phyloP scores from a whole-genome alignment of 2,329 filamentous ascomycete genomes.

The Didymella keratinophila region DNA sequence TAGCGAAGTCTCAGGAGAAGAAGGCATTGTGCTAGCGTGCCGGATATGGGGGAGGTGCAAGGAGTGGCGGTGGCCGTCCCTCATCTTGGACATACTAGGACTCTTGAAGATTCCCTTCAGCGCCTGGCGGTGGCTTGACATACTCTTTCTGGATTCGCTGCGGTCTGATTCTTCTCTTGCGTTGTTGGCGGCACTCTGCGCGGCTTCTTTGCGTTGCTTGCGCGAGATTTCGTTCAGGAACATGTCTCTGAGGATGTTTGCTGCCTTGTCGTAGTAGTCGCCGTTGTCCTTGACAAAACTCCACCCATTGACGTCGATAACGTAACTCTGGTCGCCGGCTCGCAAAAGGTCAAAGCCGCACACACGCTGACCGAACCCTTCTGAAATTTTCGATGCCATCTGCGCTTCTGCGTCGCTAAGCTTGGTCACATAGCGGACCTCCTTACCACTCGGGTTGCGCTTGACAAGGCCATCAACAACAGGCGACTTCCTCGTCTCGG shows the following conservation, averaged over 20 bases:
- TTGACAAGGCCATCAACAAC: slow-evolving; percentile 96
- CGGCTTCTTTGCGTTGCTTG: slow-evolving; percentile 56
- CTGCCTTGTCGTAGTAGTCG: slow-evolving; percentile 93
- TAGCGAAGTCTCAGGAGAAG: slow-evolving; percentile 57
- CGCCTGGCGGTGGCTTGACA: slow-evolving; percentile 51
- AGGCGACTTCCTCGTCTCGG: slow-evolving; percentile 95
- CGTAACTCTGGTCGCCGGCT: slow-evolving; percentile 88
- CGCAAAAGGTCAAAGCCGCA: slow-evolving; percentile 95
- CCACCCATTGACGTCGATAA: slow-evolving; percentile 99
- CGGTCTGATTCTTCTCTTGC: slow-evolving; percentile 32
- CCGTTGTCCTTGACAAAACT: slow-evolving; percentile 99
- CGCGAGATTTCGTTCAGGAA: slow-evolving; percentile 82
- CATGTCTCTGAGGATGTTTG: slow-evolving; percentile 84
- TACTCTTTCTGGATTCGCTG: slow-evolving; percentile 43
- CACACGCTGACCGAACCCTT: slow-evolving; percentile 90
- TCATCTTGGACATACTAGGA: slow-evolving; percentile 69
- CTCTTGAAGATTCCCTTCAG: slow-evolving; percentile 70
- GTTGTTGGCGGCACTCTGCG: slow-evolving; percentile 51
- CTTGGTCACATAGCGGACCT: slow-evolving; percentile 91
- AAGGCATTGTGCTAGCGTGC: slow-evolving; percentile 47
- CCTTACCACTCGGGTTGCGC: slow-evolving; percentile 96
- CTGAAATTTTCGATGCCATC: slow-evolving; percentile 89
- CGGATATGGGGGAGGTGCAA: slow-evolving; percentile 48
- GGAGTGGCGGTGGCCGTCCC: slow-evolving; percentile 55
- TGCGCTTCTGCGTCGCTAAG: slow-evolving; percentile 80